These are phyloP conservation scores for Vitis rotundifolia DNA, from an alignment of 164 flowering plant species.

Conservation along the genomic window DNA sequence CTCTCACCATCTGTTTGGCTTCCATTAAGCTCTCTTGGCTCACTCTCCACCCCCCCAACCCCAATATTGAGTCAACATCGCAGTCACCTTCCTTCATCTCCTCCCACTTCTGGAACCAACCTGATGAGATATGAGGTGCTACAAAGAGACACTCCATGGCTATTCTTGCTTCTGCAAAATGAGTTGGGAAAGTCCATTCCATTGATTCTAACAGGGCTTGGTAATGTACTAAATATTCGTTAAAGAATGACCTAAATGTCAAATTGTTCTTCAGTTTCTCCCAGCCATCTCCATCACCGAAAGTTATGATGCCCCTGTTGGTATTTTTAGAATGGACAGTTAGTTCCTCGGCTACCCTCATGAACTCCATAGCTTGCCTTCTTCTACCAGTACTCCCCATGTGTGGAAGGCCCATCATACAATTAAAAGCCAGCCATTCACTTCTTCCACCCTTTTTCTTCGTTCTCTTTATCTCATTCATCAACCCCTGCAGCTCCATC, in stretches of 20 bases:
- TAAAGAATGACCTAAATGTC: conserved; percentile 23
- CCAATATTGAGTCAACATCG: conserved; percentile 6
- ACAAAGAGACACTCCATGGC: conserved; percentile 37
- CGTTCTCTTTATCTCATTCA: conserved; percentile 29
- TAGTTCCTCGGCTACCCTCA: conserved; percentile 21
- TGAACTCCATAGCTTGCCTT: conserved; percentile 25
- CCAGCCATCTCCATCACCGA: conserved; percentile 28
- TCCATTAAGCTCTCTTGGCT: conserved; percentile 30
- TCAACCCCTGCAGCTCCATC: conserved; percentile 38
- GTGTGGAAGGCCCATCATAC: conserved; percentile 32
- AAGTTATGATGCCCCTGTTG: conserved; percentile 22
- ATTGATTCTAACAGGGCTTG: conserved; percentile 27
- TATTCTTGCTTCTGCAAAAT: conserved; percentile 31
- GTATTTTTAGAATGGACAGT: conserved; percentile 1
- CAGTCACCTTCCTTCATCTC: conserved; percentile 12
- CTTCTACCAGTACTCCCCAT: conserved; percentile 16
- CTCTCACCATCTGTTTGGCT: conserved; percentile 37
- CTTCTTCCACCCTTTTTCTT: conserved; percentile 18
- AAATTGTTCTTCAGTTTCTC: neutral
- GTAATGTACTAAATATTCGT: conserved; percentile 21
- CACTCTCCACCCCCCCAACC: conserved; percentile 29
- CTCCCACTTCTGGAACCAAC: conserved; percentile 25
- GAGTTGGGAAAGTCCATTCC: conserved; percentile 19
- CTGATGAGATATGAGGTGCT: conserved; percentile 19
- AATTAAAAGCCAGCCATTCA: conserved; percentile 43